Percentiles rank a stretch among this genome's conserved stretches.
These are phyloP conservation scores for Lachancea nothofagi DNA, from an alignment of 805 yeast species.

Conservation along the genomic window DNA sequence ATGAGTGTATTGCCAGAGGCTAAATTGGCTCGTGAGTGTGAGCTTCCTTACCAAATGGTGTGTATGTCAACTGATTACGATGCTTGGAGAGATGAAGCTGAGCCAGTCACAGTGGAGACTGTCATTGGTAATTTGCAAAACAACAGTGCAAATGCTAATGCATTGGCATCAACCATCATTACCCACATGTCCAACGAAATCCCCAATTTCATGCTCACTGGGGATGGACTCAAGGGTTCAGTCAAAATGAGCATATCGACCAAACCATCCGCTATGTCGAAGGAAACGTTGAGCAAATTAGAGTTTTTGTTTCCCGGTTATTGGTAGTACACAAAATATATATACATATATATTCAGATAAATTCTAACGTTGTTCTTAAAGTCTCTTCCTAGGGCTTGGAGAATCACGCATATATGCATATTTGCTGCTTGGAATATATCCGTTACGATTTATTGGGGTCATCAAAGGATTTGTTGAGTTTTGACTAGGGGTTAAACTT, in stretches of 20 bases:
- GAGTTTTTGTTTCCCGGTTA: constrained; percentile 88
- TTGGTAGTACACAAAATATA: constrained; percentile 56
- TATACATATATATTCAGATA: too few relatives aligned
- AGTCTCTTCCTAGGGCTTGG: constrained; percentile 27
- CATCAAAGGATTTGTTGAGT: constrained; percentile 9
- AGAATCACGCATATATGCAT: constrained; percentile 32
- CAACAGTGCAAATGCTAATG: constrained; percentile 80
- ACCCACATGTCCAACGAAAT: constrained; percentile 59
- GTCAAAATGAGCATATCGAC: constrained; percentile 84
- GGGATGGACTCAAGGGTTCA: constrained; percentile 63
- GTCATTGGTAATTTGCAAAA: constrained; percentile 88
- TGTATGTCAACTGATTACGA: constrained; percentile 99
- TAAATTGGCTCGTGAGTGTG: constrained; percentile 95
- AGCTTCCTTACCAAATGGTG: constrained; percentile 92
- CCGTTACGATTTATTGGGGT: constrained; percentile 18
- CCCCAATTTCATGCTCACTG: constrained; percentile 50
- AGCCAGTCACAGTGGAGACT: constrained; percentile 96
- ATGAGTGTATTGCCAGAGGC: constrained; percentile 98
- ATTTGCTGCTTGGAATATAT: constrained; percentile 33
- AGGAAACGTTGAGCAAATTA: constrained; percentile 70
- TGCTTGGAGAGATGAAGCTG: constrained; percentile 94
- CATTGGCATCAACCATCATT: constrained; percentile 64
- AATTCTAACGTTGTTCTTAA: constrained; percentile 8
- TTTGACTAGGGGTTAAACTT: constrained; percentile 17
- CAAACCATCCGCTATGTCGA: constrained; percentile 62